A percentile compares a stretch with the other conserved stretches of the same genome.
phyloP scores from a whole-genome alignment of 345 rosid species.

The Acer negundo region DNA sequence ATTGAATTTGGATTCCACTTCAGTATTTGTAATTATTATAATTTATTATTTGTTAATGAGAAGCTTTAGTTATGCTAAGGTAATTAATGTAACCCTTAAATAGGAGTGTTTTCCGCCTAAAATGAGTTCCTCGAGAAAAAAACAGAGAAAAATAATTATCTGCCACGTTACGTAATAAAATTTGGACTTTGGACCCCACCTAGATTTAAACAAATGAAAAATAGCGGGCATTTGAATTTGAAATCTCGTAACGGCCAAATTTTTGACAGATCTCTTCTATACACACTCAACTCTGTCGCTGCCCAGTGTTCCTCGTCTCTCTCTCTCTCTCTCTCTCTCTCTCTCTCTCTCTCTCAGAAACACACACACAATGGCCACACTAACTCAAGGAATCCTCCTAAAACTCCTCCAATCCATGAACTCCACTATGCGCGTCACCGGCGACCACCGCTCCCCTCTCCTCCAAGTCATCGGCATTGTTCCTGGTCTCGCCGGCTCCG shows the following conservation, averaged over 20 bases:
- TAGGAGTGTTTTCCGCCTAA: background rate
- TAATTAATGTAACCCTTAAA: background rate
- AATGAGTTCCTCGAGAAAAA: background rate
- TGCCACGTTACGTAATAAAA: background rate
- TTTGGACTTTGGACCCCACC: constrained; percentile 23
- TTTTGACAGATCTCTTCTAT: background rate
- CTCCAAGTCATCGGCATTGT: constrained; percentile 92
- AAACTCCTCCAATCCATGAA: constrained; percentile 92
- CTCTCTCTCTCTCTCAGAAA: constrained; percentile 3
- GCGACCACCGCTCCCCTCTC: constrained; percentile 93
- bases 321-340: background rate
- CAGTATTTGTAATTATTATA: background rate
- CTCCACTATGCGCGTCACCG: constrained; percentile 73
- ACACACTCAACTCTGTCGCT: background rate
- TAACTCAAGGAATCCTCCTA: constrained; percentile 78
- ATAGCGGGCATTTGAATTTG: constrained; percentile 49
- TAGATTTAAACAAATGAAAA: constrained; percentile 6
- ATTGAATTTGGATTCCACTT: background rate
- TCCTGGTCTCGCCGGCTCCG: constrained; percentile 90
- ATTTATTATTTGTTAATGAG: too few species aligned
- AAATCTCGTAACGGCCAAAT: constrained; percentile 56
- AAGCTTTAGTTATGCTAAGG: background rate
- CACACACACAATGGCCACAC: constrained; percentile 64
- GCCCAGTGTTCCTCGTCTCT: background rate
- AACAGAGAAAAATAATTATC: background rate